These are phyloP conservation scores for Yarrowia sp. DNA, from an alignment of 805 yeast species.

Conservation along the genomic window DNA sequence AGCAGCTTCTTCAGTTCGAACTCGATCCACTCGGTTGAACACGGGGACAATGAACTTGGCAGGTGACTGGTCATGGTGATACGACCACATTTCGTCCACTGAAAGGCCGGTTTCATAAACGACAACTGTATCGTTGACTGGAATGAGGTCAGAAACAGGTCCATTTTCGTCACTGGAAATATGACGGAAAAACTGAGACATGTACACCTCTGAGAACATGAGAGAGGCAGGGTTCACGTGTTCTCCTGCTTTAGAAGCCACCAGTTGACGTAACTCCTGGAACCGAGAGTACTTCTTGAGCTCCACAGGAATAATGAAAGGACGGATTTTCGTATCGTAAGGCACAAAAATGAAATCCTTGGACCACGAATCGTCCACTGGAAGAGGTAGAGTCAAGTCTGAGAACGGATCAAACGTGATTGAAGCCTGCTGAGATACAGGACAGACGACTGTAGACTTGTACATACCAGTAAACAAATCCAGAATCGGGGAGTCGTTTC, in stretches of 20 bases:
- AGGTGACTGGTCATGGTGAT: slow-evolving; percentile 6
- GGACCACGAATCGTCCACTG: slow-evolving; percentile 70
- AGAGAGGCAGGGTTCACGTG: slow-evolving; percentile 42
- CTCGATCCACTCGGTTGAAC: slow-evolving; percentile 27
- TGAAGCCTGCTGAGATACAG: slow-evolving; percentile 73
- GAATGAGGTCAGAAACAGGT: slow-evolving; percentile 12
- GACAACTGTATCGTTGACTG: slow-evolving; percentile 29
- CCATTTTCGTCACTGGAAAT: slow-evolving; percentile 24
- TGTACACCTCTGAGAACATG: slow-evolving; percentile 61
- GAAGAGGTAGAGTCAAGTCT: slow-evolving; percentile 86
- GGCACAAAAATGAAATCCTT: slow-evolving; percentile 63
- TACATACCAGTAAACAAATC: slow-evolving; percentile 90
- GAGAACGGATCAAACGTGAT: slow-evolving; percentile 92
- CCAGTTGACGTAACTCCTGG: slow-evolving; percentile 58
- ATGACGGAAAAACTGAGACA: slow-evolving; percentile 64
- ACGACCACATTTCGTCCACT: slow-evolving; percentile 22
- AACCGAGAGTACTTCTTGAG: slow-evolving; percentile 63
- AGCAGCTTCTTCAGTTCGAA: not conserved
- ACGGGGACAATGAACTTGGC: slow-evolving; percentile 32
- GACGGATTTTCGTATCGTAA: slow-evolving; percentile 32
- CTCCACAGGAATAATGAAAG: slow-evolving; percentile 64
- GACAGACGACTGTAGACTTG: slow-evolving; percentile 86
- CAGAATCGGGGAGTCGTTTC: slow-evolving; percentile 81
- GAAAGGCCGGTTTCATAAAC: slow-evolving; percentile 29
- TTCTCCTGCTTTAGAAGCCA: slow-evolving; percentile 47